Base-by-base conservation (phyloP, 495 filamentous ascomycete genomes). In the Lepraria neglecta region DNA sequence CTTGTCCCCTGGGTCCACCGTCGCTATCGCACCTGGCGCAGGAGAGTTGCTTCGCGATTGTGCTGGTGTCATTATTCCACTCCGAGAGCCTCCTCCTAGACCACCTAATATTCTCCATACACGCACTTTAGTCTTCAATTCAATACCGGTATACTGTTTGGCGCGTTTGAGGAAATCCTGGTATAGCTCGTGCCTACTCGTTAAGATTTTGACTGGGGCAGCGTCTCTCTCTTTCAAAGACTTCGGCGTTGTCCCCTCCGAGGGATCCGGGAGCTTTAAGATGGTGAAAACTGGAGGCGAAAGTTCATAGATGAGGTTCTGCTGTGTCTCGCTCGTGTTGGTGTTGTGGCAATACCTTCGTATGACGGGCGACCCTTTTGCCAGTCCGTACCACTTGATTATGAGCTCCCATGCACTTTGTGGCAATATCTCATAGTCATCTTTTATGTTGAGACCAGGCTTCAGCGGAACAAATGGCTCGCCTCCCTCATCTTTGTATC, bases 271-370 rank as follows among this genome's bases (percentile, higher is more conserved):
- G 11, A 97, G 76, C 64, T 91, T 91, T 65, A 95, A 82, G 47
- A 98, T 81, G 1, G 87, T 91, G 73, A 96, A 89, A 24, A 96
- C 80, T 2, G 89, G 91, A 21, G 92, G 95, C 66, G 91, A 82
- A 38, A 88, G 77, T 70, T 98, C 94, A 65, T 87, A 92, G 67
- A 88, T 80, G 10, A 96, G 70, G 58, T 96, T 91, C 28, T 81
- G 72, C n/a, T 71, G 44, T 9, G 74, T 73, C 2, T 72, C 75
- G 17, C 80, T 78, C 45, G 81, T 75, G 3, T 80, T 78, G 33
- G 84, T 90, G 71, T 96, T 87, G 73, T 91, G 87, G 19, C 86
- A 90, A 61, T 81, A 84, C 33, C 94, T 84, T 43, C 82, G 77
- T 67, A 97, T 90, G 28, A 86, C 76, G 1, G 85, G 76, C n/a